A percentile compares a stretch with the other conserved stretches of the same genome.
Conservation (phyloP, 345 rosid genomes). For the Tarenaya hassleriana region DNA sequence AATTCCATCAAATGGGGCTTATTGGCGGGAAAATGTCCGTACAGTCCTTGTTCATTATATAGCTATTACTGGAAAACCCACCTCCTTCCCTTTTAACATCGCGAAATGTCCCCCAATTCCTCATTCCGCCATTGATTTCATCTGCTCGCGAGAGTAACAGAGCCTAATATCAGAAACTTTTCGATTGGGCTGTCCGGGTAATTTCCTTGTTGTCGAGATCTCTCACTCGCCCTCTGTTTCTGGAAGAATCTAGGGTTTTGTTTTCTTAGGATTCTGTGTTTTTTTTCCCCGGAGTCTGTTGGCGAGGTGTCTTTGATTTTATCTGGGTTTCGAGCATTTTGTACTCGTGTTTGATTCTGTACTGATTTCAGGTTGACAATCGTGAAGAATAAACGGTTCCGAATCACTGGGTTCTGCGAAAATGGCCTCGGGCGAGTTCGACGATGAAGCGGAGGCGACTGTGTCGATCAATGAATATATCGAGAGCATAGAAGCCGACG, state of each 20-base stretch:
- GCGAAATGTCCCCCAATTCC: background rate
- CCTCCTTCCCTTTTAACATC: no score
- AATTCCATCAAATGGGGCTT: no score
- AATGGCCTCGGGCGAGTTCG: conserved; percentile 77
- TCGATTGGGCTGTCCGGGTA: conserved; percentile 7
- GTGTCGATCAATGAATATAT: conserved; percentile 79
- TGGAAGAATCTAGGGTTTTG: conserved; percentile 31
- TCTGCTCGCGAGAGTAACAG: background rate
- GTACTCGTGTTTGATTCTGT: background rate
- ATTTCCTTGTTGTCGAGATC: background rate
- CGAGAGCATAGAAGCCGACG: conserved; percentile 70
- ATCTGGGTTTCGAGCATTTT: conserved; percentile 1
- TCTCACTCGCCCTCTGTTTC: background rate
- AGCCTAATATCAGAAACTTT: background rate
- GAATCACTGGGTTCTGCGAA: background rate
- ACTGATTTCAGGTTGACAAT: conserved; percentile 16
- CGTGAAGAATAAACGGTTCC: background rate
- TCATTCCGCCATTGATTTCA: background rate
- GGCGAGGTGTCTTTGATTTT: background rate
- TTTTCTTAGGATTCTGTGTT: no score
- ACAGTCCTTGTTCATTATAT: no score
- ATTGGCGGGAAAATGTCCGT: no score
- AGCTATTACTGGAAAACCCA: no score
- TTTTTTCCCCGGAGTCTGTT: conserved; percentile 17
- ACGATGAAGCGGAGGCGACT: conserved; percentile 63